These are phyloP conservation scores for Colletotrichum sp. DNA, from an alignment of 2,329 filamentous ascomycete genomes.

Conservation along the genomic window DNA sequence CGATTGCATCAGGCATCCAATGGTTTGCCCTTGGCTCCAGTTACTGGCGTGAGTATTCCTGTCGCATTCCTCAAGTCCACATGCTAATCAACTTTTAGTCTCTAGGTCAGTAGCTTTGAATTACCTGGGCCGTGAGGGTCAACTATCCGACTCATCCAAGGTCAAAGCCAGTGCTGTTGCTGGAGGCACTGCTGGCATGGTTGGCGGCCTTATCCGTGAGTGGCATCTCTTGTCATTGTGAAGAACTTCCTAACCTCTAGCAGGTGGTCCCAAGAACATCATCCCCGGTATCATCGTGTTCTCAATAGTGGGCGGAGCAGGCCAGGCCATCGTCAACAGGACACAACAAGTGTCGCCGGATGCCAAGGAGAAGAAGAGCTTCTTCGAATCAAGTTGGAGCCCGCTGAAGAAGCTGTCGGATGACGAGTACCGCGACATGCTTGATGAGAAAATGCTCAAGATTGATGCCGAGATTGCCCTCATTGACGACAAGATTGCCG, in stretches of 20 bases:
- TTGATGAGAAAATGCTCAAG: slow-evolving; percentile 73
- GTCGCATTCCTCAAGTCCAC: background rate
- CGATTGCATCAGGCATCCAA: slow-evolving; percentile 75
- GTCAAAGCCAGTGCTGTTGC: slow-evolving; percentile 72
- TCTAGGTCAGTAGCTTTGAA: slow-evolving; percentile 52
- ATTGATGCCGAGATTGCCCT: slow-evolving; percentile 80
- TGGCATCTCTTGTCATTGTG: background rate
- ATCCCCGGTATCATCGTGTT: slow-evolving; percentile 57
- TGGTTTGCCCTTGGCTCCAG: slow-evolving; percentile 81
- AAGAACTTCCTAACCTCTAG: slow-evolving; percentile 7
- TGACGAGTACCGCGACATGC: slow-evolving; percentile 73
- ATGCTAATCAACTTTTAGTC: slow-evolving; percentile 39
- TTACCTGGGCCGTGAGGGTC: slow-evolving; percentile 55
- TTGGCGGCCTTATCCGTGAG: slow-evolving; percentile 61
- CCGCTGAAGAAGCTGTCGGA: slow-evolving; percentile 75
- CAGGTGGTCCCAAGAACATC: slow-evolving; percentile 59
- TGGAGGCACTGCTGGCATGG: slow-evolving; percentile 71
- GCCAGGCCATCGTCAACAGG: slow-evolving; percentile 42
- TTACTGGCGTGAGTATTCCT: slow-evolving; percentile 69
- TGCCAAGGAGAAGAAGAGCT: slow-evolving; percentile 42
- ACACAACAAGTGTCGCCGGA: slow-evolving; percentile 21
- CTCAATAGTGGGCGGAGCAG: slow-evolving; percentile 44
- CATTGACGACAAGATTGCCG: slow-evolving; percentile 75
- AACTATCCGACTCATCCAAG: slow-evolving; percentile 63
- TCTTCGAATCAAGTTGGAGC: slow-evolving; percentile 69